These are phyloP conservation scores for Salix purpurea DNA, from an alignment of 345 rosid species.

Conservation along the genomic window DNA sequence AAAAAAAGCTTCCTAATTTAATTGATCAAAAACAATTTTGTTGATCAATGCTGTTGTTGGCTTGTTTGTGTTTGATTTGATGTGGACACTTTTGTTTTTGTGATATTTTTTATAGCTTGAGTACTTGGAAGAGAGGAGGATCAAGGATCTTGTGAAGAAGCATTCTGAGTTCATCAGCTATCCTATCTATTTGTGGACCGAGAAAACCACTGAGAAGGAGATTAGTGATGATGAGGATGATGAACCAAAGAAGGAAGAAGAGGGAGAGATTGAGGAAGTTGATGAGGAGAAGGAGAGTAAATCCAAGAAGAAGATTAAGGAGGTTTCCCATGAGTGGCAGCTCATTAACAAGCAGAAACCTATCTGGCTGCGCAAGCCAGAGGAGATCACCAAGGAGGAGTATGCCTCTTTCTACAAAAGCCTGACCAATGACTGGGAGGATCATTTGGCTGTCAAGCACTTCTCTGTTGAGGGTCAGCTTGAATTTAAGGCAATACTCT, in stretches of 20 bases:
- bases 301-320: slow-evolving; percentile 79
- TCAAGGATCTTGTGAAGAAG: slow-evolving; percentile 88
- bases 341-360: slow-evolving; percentile 88
- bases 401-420: slow-evolving; percentile 87
- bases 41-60: not conserved
- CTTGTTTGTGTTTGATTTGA: not conserved
- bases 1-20: not conserved
- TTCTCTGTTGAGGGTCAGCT: slow-evolving; percentile 95
- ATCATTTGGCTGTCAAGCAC: slow-evolving; percentile 77
- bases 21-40: not conserved
- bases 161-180: slow-evolving; percentile 93
- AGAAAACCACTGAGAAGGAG: slow-evolving; percentile 87
- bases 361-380: slow-evolving; percentile 87
- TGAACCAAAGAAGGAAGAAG: slow-evolving; percentile 61
- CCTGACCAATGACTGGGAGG: slow-evolving; percentile 86
- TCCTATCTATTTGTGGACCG: slow-evolving; percentile 78
- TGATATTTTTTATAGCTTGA: slow-evolving; percentile 46
- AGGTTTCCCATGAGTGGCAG: slow-evolving; percentile 84
- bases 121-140: slow-evolving; percentile 80
- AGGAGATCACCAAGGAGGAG: slow-evolving; percentile 82
- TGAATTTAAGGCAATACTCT: slow-evolving; percentile 78
- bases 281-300: slow-evolving; percentile 74
- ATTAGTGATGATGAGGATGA: slow-evolving; percentile 85
- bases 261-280: slow-evolving; percentile 70
- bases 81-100: not conserved